phyloP scores from a whole-genome alignment of 164 flowering plant species.

The Paratinospora sagittata region DNA sequence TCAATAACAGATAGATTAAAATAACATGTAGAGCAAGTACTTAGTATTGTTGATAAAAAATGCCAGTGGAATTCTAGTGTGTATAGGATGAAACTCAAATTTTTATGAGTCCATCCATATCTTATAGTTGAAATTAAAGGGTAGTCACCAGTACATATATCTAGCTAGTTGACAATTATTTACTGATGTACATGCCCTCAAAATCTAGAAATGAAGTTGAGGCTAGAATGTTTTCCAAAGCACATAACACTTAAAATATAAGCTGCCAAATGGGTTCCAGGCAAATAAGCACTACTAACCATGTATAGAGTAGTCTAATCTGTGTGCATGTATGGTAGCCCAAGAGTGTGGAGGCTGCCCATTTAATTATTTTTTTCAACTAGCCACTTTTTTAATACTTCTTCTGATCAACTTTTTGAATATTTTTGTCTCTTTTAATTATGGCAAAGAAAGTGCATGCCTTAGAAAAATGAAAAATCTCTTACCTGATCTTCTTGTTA shows the following conservation, averaged over 20 bases:
- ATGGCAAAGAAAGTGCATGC: neutral
- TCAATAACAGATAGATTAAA: too few relatives aligned
- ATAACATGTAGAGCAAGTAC: too few relatives aligned
- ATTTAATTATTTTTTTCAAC: neutral
- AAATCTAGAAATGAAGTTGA: too few relatives aligned
- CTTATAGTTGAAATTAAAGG: too few relatives aligned
- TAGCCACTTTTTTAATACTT: neutral
- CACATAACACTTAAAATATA: neutral
- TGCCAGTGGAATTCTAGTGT: too few relatives aligned
- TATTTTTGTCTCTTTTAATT: neutral
- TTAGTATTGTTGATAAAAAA: too few relatives aligned
- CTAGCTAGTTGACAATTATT: neutral
- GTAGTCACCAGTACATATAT: too few relatives aligned
- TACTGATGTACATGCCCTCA: neutral
- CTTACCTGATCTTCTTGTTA: neutral
- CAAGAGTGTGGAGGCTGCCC: neutral
- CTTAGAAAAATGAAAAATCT: neutral
- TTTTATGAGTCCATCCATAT: too few relatives aligned
- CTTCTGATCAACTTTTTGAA: neutral
- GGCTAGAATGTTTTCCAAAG: neutral
- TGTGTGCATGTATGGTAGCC: constrained; percentile 1
- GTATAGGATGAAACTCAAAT: too few relatives aligned
- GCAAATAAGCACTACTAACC: neutral
- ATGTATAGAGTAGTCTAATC: neutral
- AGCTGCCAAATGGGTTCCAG: neutral